phyloP scores from a whole-genome alignment of 495 filamentous ascomycete species.

The Penicillium crystallinum region DNA sequence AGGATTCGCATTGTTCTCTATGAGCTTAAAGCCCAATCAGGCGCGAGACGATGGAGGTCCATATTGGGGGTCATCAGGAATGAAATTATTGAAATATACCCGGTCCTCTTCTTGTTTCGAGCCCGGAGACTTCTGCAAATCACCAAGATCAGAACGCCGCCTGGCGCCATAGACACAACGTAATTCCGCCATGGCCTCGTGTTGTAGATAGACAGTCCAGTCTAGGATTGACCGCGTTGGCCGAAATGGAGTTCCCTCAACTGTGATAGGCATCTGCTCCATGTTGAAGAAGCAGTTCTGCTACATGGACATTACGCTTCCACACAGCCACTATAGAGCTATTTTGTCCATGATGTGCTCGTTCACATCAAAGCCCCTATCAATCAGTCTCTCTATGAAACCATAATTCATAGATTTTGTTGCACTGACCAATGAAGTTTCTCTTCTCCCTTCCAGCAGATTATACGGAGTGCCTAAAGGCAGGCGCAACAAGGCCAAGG shows the following conservation, averaged over 20 bases:
- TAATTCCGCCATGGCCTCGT: background rate
- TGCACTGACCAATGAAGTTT: background rate
- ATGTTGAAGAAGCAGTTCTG: background rate
- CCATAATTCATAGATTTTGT: background rate
- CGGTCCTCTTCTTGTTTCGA: background rate
- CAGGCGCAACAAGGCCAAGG: too few relatives aligned
- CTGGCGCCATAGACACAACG: background rate
- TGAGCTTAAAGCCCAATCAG: background rate
- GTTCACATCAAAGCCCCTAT: background rate
- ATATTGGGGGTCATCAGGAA: too few relatives aligned
- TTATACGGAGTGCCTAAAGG: too few relatives aligned
- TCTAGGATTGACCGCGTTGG: background rate
- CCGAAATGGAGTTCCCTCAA: background rate
- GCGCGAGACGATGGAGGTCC: too few relatives aligned
- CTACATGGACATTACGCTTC: background rate
- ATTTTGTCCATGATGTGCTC: background rate
- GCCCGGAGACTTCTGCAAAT: background rate
- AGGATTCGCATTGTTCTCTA: slow-evolving; percentile 12
- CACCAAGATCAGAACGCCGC: background rate
- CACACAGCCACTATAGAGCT: background rate
- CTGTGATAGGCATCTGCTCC: background rate
- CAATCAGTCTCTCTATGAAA: background rate
- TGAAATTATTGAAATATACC: background rate
- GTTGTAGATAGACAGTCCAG: background rate
- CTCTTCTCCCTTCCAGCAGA: background rate